phyloP scores from a whole-genome alignment of 2,329 filamentous ascomycete species.

The Keithomyces neogunnii region DNA sequence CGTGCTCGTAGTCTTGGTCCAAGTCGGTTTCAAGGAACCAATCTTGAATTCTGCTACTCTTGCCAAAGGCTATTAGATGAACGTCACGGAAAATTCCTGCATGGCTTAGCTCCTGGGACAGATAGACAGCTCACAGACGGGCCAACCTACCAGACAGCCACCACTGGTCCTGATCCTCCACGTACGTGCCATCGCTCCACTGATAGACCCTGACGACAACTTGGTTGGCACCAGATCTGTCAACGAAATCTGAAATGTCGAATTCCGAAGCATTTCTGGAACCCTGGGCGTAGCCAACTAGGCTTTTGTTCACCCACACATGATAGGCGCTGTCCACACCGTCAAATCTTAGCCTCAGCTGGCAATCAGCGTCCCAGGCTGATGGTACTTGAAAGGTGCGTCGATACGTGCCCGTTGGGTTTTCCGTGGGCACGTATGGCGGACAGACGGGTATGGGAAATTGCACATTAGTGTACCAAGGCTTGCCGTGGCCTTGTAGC shows the following conservation, averaged over 20 bases:
- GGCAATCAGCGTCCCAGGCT: conserved; percentile 30
- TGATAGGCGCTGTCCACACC: conserved; percentile 63
- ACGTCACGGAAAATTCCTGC: conserved; percentile 61
- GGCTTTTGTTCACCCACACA: conserved; percentile 53
- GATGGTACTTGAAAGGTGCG: conserved; percentile 43
- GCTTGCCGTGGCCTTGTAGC: conserved; percentile 54
- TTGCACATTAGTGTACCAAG: conserved; percentile 58
- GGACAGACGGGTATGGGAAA: conserved; percentile 57
- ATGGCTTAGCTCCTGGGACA: conserved; percentile 12
- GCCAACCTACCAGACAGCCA: conserved; percentile 45
- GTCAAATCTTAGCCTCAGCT: conserved; percentile 56
- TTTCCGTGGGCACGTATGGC: conserved; percentile 51
- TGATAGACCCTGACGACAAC: conserved; percentile 57
- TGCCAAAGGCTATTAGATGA: conserved; percentile 47
- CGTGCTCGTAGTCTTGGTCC: conserved; percentile 41
- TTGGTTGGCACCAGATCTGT: conserved; percentile 34
- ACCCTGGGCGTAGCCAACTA: conserved; percentile 59
- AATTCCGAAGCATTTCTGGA: conserved; percentile 62
- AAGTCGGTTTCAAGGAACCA: conserved; percentile 47
- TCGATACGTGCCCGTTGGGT: conserved; percentile 54
- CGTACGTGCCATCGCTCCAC: conserved; percentile 58
- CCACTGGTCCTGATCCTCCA: conserved; percentile 63
- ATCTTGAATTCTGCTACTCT: conserved; percentile 43
- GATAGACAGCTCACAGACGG: not conserved
- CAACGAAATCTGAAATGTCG: conserved; percentile 46